These are phyloP conservation scores for Cladosporium sp. DNA, from an alignment of 2,329 filamentous ascomycete species.

Conservation along the genomic window DNA sequence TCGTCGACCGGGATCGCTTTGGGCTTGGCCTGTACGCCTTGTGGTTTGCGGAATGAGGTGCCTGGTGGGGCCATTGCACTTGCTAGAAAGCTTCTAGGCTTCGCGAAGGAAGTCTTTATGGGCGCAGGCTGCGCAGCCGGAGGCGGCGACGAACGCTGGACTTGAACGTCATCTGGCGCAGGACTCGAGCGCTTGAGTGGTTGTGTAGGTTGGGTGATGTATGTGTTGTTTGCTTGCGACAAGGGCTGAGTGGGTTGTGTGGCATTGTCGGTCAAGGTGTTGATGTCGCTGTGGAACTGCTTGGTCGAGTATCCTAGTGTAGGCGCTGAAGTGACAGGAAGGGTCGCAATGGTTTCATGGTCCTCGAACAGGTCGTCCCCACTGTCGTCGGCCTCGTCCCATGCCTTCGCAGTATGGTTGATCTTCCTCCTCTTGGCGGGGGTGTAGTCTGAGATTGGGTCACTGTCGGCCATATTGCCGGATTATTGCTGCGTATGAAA, in stretches of 20 bases:
- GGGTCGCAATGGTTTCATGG: constrained; percentile 53
- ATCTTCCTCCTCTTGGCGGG: constrained; percentile 40
- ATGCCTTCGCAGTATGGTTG: constrained; percentile 27
- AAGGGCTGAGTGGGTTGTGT: constrained; percentile 66
- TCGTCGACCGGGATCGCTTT: constrained; percentile 28
- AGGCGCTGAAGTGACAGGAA: constrained; percentile 8
- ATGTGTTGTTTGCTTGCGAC: constrained; percentile 23
- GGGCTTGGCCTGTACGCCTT: constrained; percentile 29
- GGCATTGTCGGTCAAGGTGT: constrained; percentile 21
- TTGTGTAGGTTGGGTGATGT: constrained; percentile 63
- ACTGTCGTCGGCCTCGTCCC: constrained; percentile 46
- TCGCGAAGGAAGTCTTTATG: constrained; percentile 29
- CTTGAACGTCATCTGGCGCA: constrained; percentile 62
- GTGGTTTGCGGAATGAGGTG: constrained; percentile 63
- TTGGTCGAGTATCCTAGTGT: constrained; percentile 19
- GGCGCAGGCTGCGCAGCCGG: constrained; percentile 34
- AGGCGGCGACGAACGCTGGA: constrained; percentile 82
- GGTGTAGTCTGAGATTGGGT: constrained; percentile 39
- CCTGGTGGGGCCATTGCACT: constrained; percentile 74
- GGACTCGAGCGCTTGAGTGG: constrained; percentile 49
- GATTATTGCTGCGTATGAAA: background rate
- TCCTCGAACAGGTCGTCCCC: constrained; percentile 55
- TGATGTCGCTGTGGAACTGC: constrained; percentile 16
- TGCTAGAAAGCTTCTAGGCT: constrained; percentile 51
- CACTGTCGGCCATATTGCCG: constrained; percentile 35